Evolutionary conservation across 1,139 yeast species (phyloP).

Genomic region (Arxiozyma heterogenica): DNA sequence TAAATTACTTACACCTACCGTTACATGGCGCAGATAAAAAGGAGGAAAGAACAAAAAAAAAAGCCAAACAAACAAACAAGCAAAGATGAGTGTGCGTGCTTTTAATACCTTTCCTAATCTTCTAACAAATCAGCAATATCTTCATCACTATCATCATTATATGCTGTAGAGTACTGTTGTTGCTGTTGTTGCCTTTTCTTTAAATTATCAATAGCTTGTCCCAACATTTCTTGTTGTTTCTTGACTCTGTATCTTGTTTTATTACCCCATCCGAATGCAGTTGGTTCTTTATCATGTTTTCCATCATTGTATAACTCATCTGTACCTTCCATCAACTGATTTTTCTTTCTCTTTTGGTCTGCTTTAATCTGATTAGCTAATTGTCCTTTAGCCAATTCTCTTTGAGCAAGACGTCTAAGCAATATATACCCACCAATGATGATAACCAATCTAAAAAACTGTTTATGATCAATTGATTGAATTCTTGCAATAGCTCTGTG

Average conservation of each 20-base stretch:
- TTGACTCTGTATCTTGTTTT: conserved; percentile 52
- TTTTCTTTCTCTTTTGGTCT: conserved; percentile 30
- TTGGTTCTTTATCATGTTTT: conserved; percentile 19
- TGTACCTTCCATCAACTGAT: conserved; percentile 36
- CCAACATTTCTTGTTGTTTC: conserved; percentile 41
- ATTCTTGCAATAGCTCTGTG: not conserved
- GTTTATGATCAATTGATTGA: conserved; percentile 6
- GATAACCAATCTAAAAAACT: conserved; percentile 34
- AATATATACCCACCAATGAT: conserved; percentile 41
- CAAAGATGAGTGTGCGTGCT: conserved; percentile 1
- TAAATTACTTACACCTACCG: no score
- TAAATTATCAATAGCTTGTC: conserved; percentile 39
- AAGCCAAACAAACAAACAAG: no score
- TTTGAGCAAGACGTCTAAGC: conserved; percentile 36
- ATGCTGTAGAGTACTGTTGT: conserved; percentile 32
- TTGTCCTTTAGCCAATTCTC: conserved; percentile 42
- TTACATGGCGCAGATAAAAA: no score
- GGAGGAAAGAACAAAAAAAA: no score
- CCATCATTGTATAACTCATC: conserved; percentile 12
- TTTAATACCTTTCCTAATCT: conserved; percentile 30
- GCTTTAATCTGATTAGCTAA: conserved; percentile 42
- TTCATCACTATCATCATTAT: conserved; percentile 48
- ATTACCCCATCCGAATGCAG: conserved; percentile 68
- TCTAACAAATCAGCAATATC: conserved; percentile 60
- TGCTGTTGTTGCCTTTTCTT: conserved; percentile 36